These are phyloP conservation scores for Tothia fuscella DNA, from an alignment of 2,329 filamentous ascomycete species.

Conservation along the genomic window DNA sequence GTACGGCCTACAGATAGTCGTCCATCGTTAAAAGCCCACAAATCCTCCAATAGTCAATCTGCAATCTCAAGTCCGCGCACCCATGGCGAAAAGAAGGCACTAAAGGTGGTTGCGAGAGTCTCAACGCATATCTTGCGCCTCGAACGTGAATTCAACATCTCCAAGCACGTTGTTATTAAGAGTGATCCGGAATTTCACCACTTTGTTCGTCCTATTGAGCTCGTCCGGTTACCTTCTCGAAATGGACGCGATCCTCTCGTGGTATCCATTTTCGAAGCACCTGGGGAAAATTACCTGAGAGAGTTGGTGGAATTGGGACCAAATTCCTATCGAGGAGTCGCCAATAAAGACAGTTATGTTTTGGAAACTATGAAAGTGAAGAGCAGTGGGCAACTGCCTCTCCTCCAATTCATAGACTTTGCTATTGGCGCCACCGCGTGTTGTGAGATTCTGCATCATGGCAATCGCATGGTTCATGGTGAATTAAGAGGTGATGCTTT, in stretches of 20 bases:
- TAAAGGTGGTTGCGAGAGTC: constrained; percentile 67
- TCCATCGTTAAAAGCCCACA: constrained; percentile 6
- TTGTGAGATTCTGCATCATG: constrained; percentile 82
- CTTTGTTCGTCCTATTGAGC: constrained; percentile 69
- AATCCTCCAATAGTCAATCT: constrained; percentile 25
- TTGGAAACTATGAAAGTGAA: too few species aligned
- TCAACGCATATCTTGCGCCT: constrained; percentile 73
- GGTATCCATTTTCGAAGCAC: constrained; percentile 69
- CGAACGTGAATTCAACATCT: constrained; percentile 77
- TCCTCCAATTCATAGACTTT: constrained; percentile 76
- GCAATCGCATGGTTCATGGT: constrained; percentile 74
- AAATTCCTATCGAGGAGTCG: constrained; percentile 26
- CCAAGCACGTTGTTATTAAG: constrained; percentile 57
- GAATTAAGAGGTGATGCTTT: constrained; percentile 87
- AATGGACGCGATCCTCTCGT: constrained; percentile 63
- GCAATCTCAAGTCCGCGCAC: constrained; percentile 27
- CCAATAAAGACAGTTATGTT: constrained; percentile 28
- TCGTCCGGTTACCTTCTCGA: constrained; percentile 57
- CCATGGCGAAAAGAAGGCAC: constrained; percentile 17
- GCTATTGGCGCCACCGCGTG: constrained; percentile 80
- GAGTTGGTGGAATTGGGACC: constrained; percentile 68
- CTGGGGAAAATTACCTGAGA: constrained; percentile 60
- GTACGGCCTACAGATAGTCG: constrained; percentile 3
- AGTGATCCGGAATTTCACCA: constrained; percentile 63
- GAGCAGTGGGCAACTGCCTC: constrained; percentile 57